A percentile compares a stretch with the other conserved stretches of the same genome.
Conservation (phyloP, 192 early-diverging fungal species). For the Entomortierella beljakovae region DNA sequence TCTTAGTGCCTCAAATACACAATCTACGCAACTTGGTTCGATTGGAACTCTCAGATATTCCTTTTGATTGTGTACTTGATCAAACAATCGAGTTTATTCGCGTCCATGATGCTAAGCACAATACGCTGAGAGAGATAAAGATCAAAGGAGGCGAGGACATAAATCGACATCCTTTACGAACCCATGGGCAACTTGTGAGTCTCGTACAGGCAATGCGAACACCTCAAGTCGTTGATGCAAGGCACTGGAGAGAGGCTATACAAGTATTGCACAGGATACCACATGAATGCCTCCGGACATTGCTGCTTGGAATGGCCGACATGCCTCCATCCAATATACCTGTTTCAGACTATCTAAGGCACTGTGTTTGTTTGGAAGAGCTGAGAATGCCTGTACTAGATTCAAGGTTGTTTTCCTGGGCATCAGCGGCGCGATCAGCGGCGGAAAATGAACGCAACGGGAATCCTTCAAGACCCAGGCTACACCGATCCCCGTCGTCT, state of each 20-base stretch:
- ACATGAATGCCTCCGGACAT: constrained; percentile 20
- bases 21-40: constrained; percentile 26
- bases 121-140: constrained; percentile 43
- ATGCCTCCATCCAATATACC: constrained; percentile 26
- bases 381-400: constrained; percentile 41
- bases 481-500: neutral
- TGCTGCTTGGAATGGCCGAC: constrained; percentile 27
- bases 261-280: constrained; percentile 34
- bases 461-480: neutral
- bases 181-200: constrained; percentile 18
- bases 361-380: constrained; percentile 19
- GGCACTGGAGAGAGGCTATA: constrained; percentile 43
- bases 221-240: constrained; percentile 46
- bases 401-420: constrained; percentile 34
- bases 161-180: neutral
- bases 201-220: constrained; percentile 40
- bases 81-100: constrained; percentile 44
- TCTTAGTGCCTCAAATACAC: constrained; percentile 18
- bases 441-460: neutral
- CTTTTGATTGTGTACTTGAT: constrained; percentile 16
- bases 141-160: constrained; percentile 42
- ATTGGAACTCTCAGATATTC: constrained; percentile 41
- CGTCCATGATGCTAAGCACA: constrained; percentile 35
- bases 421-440: neutral
- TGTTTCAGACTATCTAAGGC: constrained; percentile 13